Base-by-base conservation (phyloP, 805 yeast genomes). In the Candida sphagnicola region DNA sequence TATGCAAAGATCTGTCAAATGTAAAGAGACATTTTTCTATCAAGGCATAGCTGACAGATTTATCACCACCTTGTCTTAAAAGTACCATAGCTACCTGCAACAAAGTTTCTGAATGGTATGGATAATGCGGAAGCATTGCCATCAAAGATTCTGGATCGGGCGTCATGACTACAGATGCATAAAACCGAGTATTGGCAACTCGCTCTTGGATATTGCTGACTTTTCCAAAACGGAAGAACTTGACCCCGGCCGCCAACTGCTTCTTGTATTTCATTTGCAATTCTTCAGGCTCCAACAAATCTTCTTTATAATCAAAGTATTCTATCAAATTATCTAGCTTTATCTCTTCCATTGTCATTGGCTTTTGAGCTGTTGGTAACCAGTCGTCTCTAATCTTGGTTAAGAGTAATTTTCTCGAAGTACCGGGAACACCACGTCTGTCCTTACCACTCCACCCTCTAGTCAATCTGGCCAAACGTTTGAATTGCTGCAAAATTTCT, bases 381-480 rank as follows among this genome's bases (percentile, higher is more conserved):
- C 90, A 86, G 53, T 85, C 90, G 43, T 84, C 89, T 53, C 84
- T 75, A 32, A 87, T 78, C 50, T 81, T 80, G 0, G 95, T 80
- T 43, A 88, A 64, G 10, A 75, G 65, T 34, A 87, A 61, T 48
- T 84, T 83, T 45, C 88, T 71, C 0, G 78, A 60, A 1, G 86
- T 77, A 18, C 91, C 91, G 0, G 96, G 96, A 2, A 85, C 76
- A 4, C 78, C 64, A 34, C 83, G 61, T 44, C 81, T 77, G 51
- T 86, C 95, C 45, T 77, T 75, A 0, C 95, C 95, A 32, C 88
- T 84, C 95, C 95, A 87, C 17, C 88, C 89, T 49, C 85, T 71
- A 1, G 85, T 78, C n/a, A 74, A 55, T 39, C 72, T 66, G 5
- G 77, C 72, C 61, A 72, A 45, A 59, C 72, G 71, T 49, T 78